Base-by-base conservation (phyloP, 176 grass and related monocot genomes). In the Urochloa ruziziensis region DNA sequence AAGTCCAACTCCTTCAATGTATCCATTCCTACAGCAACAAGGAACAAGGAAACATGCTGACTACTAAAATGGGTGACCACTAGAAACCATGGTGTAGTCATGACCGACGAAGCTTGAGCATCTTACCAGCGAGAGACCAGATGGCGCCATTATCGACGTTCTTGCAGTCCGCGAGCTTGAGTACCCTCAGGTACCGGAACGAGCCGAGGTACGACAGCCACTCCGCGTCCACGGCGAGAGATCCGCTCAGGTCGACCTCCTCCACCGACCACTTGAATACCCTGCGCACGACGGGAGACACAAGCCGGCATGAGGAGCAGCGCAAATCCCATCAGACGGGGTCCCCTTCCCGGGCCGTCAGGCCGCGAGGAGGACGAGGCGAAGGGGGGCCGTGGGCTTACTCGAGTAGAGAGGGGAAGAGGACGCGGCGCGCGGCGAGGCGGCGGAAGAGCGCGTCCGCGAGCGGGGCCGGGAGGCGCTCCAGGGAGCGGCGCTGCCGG, bases 401-500 rank as follows among this genome's bases (percentile, higher is more conserved):
- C 95, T 98, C 91, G 19, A 98, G 96, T 79, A 94, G 90, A 72
- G 93, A 95, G 32, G 96, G 93, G 43, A 92, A 93, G 16, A 88
- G 87, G 24, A 98, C 87, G 53, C 93, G 80, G 52, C 87, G 91
- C 14, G 35, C 67, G 62, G 90, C 83, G 54, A 98, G 87, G 79
- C 89, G 89, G 13, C 79, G 88, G 57, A 98, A 80, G 67, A 98
- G 93, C 68, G 64, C 87, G 75, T 98, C 91, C 63, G 96, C 93
- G 29, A 98, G 89, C 34, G 62, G 85, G 40, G 80, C 53, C 0
- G 93, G 96, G 24, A 98, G 91, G 66, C 87, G 87, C 75, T 98
- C 93, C 70, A 98, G 84, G 65, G 96, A 93, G 18, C 93, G 84
- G 74, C 89, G 89, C 85, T 91, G 89, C 79, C 93, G 89, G 70